phyloP scores from a whole-genome alignment of 192 early-diverging fungal genomes.

The Coemansia sp. region DNA sequence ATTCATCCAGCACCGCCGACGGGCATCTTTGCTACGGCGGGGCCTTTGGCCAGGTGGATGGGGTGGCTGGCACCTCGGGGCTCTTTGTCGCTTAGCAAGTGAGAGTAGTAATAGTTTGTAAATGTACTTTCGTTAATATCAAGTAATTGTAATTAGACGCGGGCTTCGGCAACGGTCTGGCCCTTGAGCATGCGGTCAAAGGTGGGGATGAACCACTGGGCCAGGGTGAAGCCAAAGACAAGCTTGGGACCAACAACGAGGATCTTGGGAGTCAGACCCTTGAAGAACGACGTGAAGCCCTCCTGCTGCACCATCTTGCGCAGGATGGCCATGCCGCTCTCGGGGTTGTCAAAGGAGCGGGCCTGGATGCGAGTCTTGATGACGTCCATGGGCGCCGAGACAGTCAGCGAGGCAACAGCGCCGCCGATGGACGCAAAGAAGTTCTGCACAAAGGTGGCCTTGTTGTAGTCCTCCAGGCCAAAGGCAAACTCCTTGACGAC shows the following conservation, averaged over 20 bases:
- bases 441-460: slow-evolving; percentile 99
- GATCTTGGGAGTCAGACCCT: slow-evolving; percentile 89
- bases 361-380: slow-evolving; percentile 99
- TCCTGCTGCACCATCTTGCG: slow-evolving; percentile 90
- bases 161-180: not conserved
- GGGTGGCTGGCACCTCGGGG: slow-evolving; percentile 49
- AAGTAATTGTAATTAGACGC: not conserved
- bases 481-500: slow-evolving; percentile 94
- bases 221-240: slow-evolving; percentile 96
- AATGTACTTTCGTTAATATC: not conserved
- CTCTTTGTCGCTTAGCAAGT: slow-evolving; percentile 25
- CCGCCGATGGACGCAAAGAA: slow-evolving; percentile 96
- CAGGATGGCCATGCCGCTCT: slow-evolving; percentile 87
- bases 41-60: slow-evolving; percentile 41
- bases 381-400: slow-evolving; percentile 96
- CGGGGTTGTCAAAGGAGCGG: slow-evolving; percentile 83
- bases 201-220: slow-evolving; percentile 89
- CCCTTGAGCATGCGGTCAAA: slow-evolving; percentile 52
- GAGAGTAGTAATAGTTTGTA: not conserved
- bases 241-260: slow-evolving; percentile 95
- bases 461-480: slow-evolving; percentile 85
- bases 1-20: slow-evolving; percentile 52
- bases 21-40: slow-evolving; percentile 26
- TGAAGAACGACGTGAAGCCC: slow-evolving; percentile 94
- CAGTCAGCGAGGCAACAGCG: slow-evolving; percentile 89